Percentiles rank a stretch among this genome's conserved stretches.
Conservation (phyloP, 1,284 basidiomycete genomes). For the Lentinula novae-zelandiae region DNA sequence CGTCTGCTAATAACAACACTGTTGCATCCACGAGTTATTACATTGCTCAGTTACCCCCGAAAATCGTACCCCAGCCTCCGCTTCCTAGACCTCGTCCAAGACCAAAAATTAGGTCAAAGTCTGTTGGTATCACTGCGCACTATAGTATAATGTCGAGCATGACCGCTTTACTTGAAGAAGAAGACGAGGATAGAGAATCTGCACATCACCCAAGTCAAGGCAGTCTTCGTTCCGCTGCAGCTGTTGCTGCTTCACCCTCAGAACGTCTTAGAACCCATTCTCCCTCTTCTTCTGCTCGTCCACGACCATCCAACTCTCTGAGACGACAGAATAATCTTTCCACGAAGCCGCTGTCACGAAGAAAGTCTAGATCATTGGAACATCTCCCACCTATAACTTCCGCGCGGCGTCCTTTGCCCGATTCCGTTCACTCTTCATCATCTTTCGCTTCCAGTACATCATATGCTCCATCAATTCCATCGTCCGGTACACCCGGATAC, state of each 20-base stretch:
- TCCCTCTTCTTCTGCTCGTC: background rate
- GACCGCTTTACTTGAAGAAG: slow-evolving; percentile 54
- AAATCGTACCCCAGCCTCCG: background rate
- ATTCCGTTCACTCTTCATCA: background rate
- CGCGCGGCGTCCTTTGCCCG: background rate
- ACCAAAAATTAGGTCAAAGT: slow-evolving; percentile 12
- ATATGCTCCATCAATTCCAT: slow-evolving; percentile 35
- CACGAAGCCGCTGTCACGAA: background rate
- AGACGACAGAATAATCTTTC: background rate
- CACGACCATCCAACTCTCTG: background rate
- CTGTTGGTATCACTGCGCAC: slow-evolving; percentile 19
- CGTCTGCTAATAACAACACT: slow-evolving; percentile 1
- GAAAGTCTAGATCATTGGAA: slow-evolving; percentile 12
- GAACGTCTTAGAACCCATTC: background rate
- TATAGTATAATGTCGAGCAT: slow-evolving; percentile 49
- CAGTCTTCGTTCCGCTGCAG: background rate
- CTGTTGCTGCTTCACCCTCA: background rate
- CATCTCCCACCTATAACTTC: background rate
- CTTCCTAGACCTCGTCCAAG: slow-evolving; percentile 12
- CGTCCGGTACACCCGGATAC: slow-evolving; percentile 57
- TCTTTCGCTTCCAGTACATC: background rate
- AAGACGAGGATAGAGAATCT: slow-evolving; percentile 33
- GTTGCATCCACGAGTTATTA: slow-evolving; percentile 16
- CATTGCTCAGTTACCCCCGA: slow-evolving; percentile 6
- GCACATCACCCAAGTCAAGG: background rate